Conservation (phyloP, 352 stramenopile genomes). For the Blastocystis sp. region DNA sequence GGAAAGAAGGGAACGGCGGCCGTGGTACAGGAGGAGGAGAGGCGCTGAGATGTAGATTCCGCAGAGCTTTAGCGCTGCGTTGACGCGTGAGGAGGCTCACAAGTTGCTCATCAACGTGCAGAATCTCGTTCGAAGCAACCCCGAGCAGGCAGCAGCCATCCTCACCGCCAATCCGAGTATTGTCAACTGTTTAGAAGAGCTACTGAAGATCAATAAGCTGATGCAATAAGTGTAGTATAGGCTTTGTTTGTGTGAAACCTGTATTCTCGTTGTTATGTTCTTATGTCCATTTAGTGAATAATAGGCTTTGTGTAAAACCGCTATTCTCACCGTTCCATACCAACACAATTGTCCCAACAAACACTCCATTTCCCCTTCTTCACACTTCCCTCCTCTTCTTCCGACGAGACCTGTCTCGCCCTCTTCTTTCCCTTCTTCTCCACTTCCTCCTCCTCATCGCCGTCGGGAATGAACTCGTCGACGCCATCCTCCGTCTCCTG, state of each 20-base stretch:
- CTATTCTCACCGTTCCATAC: too few species aligned
- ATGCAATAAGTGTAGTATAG: neutral
- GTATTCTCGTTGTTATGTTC: too few species aligned
- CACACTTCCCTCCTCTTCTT: neutral
- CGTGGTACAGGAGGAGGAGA: neutral
- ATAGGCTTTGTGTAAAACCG: too few species aligned
- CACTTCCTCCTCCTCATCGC: neutral
- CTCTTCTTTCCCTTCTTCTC: neutral
- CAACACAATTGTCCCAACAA: constrained; percentile 3
- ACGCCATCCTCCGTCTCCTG: neutral
- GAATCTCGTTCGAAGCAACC: neutral
- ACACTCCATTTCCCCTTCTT: constrained; percentile 16
- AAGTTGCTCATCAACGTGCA: neutral
- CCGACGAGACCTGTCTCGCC: neutral
- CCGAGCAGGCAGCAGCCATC: neutral
- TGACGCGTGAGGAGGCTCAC: constrained; percentile 9
- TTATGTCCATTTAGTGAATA: too few species aligned
- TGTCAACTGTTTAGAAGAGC: constrained; percentile 27
- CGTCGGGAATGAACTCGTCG: neutral
- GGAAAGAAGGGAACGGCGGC: constrained; percentile 35
- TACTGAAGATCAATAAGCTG: neutral
- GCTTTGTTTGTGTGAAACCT: neutral
- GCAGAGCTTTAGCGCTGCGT: neutral
- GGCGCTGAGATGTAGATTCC: neutral
- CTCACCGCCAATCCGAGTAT: constrained; percentile 31